Evolutionary conservation across 2,329 filamentous ascomycete genomes (phyloP).

Genomic region (Pestalotiopsis sp.): DNA sequence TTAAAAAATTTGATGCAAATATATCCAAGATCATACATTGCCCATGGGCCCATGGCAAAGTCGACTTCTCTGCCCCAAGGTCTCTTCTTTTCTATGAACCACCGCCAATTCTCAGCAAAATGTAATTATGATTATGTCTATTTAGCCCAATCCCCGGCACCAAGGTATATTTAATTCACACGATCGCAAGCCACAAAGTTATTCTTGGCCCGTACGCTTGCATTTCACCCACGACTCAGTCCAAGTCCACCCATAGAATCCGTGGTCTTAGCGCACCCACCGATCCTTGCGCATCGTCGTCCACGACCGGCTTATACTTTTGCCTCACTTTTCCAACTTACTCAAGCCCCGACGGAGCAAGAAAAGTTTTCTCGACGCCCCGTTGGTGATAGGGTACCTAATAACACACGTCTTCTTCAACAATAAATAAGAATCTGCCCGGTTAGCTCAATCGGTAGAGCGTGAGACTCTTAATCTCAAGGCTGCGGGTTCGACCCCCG

Average conservation of each 20-base stretch:
- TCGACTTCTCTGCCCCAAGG: background rate
- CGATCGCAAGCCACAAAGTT: too few relatives aligned
- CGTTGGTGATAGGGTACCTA: background rate
- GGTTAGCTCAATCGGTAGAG: slow-evolving; percentile 70
- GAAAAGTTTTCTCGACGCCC: background rate
- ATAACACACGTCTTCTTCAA: background rate
- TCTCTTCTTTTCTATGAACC: background rate
- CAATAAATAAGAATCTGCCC: slow-evolving; percentile 27
- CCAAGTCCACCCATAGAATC: background rate
- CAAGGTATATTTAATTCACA: too few relatives aligned
- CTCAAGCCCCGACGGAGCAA: background rate
- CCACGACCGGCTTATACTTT: background rate
- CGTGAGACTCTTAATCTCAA: slow-evolving; percentile 63
- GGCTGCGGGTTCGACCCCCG: slow-evolving; percentile 44
- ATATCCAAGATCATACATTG: background rate
- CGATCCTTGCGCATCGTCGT: background rate
- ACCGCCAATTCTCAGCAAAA: background rate
- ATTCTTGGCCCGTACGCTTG: too few relatives aligned
- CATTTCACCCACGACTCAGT: background rate
- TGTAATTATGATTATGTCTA: too few relatives aligned
- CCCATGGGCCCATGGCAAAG: background rate
- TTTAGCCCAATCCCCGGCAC: too few relatives aligned
- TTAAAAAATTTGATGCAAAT: background rate
- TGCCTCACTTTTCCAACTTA: background rate
- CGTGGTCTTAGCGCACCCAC: background rate